These are phyloP conservation scores for Hirsutella thompsonii DNA, from an alignment of 2,329 filamentous ascomycete species.

Conservation along the genomic window DNA sequence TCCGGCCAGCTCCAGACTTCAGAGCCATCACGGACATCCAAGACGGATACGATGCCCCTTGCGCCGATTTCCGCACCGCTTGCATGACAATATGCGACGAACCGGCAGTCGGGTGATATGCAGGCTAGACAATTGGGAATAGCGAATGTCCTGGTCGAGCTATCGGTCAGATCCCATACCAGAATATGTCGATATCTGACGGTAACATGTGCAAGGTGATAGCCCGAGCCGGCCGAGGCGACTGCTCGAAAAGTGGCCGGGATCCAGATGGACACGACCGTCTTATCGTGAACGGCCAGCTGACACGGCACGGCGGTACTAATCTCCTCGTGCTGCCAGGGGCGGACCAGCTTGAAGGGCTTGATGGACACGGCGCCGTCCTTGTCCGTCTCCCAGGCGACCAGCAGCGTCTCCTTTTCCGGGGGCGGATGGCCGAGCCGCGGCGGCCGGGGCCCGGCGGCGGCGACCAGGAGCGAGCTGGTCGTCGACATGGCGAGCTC, in stretches of 20 bases:
- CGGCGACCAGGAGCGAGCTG: constrained; percentile 23
- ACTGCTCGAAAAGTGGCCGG: constrained; percentile 22
- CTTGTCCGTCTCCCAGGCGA: constrained; percentile 24
- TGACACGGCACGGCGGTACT: constrained; percentile 24
- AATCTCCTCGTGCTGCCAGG: constrained; percentile 24
- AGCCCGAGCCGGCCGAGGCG: constrained; percentile 13
- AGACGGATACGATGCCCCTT: constrained; percentile 19
- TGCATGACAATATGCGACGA: constrained; percentile 25
- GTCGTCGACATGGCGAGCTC: constrained; percentile 26
- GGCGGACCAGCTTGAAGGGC: constrained; percentile 22
- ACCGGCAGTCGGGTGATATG: constrained; percentile 26
- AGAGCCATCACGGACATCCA: constrained; percentile 23
- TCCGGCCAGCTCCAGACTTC: constrained; percentile 26
- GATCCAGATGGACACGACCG: constrained; percentile 27
- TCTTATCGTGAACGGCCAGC: constrained; percentile 22
- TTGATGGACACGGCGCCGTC: constrained; percentile 11
- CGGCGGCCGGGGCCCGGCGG: constrained; percentile 24
- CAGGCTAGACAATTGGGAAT: constrained; percentile 25
- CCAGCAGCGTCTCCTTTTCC: constrained; percentile 22
- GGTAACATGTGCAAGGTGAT: constrained; percentile 18
- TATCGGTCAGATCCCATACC: constrained; percentile 25
- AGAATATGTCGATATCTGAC: constrained; percentile 22
- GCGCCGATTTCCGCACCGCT: constrained; percentile 18
- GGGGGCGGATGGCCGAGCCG: constrained; percentile 23
- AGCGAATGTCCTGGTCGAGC: constrained; percentile 22